Evolutionary conservation across 805 yeast genomes (phyloP).

Genomic region (Monosporozyma yasuniensis): DNA sequence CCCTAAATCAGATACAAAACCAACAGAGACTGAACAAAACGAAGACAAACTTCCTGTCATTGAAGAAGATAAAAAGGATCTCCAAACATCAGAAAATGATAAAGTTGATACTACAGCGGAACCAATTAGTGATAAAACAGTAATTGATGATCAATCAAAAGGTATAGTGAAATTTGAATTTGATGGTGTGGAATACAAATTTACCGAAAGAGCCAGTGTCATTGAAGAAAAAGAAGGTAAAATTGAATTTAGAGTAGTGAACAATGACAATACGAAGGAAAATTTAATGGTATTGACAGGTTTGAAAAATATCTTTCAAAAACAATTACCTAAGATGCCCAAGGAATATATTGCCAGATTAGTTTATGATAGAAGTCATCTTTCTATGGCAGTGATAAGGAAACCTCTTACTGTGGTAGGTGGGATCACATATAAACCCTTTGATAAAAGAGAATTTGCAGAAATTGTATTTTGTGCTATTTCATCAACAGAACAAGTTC

Average conservation of each 20-base stretch:
- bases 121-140: slow-evolving; percentile 2
- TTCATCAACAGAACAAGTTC: slow-evolving; percentile 91
- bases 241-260: slow-evolving; percentile 92
- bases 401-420: slow-evolving; percentile 95
- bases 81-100: not conserved
- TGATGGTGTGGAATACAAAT: slow-evolving; percentile 74
- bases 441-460: slow-evolving; percentile 83
- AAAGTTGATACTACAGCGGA: not conserved
- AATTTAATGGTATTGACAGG: slow-evolving; percentile 90
- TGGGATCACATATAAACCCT: slow-evolving; percentile 94
- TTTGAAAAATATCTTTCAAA: slow-evolving; percentile 88
- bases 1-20: not conserved
- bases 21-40: not conserved
- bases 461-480: slow-evolving; percentile 98
- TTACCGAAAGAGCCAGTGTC: slow-evolving; percentile 88
- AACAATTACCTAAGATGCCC: slow-evolving; percentile 98
- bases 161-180: slow-evolving; percentile 36
- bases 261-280: slow-evolving; percentile 84
- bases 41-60: not conserved
- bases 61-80: not conserved
- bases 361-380: slow-evolving; percentile 88
- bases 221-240: slow-evolving; percentile 88
- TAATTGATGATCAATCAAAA: slow-evolving; percentile 5
- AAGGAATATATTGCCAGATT: slow-evolving; percentile 89
- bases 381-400: slow-evolving; percentile 92